Base-by-base conservation (phyloP, 352 stramenopile species). In the Plasmopara viticola region DNA sequence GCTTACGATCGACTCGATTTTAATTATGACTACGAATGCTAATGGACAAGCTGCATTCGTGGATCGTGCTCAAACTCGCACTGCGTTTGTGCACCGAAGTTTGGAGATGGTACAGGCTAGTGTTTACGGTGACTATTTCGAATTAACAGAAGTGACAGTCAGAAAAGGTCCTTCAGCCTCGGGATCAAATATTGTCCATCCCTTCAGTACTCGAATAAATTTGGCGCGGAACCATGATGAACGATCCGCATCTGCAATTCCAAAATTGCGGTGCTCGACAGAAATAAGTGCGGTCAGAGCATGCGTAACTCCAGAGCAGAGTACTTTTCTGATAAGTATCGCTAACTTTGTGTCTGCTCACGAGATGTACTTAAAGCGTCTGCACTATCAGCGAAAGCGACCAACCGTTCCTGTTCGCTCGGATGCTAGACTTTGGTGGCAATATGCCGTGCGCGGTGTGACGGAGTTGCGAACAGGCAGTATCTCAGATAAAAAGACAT, bases 151-250 rank as follows among this genome's bases (percentile, higher is more conserved):
- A 13, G 51, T 38, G 28, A 60, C 50, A 42, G 38, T 44, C 10
- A 29, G 25, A 30, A 64, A 34, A 6, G 44, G 39, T 6, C 56
- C 56, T 7, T 56, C 51, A 12, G 49, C 50, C 15, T 66, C 56
- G 14, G 58, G 66, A 6, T 67, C 69, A 13, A 90, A 91, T 54
- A 74, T 90, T 12, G 53, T 94, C 33, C 63, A 85, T 44, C 81
- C 81, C 15, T 89, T 92, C 42, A 87, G 83, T 53, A 78, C 76
- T 20, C 81, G 48, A 12, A 68, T 83, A 17, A 92, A 91, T 42
- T 73, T 90, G 60, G 90, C 79, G 0, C 66, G 85, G 25, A 94
- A 91, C 37, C 77, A 94, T 46, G 83, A 93, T 37, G 70, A 82
- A 9, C 56, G 64, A 4, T 88, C 83, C 14, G 60, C 67, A 18